Percentiles rank a stretch among this genome's conserved stretches.
Conservation (phyloP, 129 eudicot species). For the Lactuca saligna region DNA sequence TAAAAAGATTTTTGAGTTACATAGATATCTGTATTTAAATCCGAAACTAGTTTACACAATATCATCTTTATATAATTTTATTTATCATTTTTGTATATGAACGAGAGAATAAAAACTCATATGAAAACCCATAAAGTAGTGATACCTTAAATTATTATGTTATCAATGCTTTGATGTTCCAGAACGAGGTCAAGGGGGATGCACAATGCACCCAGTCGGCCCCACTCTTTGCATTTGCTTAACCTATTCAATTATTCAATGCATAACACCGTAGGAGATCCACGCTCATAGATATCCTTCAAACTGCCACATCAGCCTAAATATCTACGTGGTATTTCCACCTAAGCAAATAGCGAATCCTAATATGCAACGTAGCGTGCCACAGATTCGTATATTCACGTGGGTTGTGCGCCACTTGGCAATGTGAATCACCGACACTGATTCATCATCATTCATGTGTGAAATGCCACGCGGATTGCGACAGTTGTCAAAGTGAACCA, state of each 20-base stretch:
- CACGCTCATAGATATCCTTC: slow-evolving; percentile 10
- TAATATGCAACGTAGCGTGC: background rate
- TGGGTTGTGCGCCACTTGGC: background rate
- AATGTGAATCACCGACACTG: slow-evolving; percentile 2
- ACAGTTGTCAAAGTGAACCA: slow-evolving; percentile 24
- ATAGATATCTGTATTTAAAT: too few species aligned
- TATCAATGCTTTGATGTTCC: too few species aligned
- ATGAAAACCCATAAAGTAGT: too few species aligned
- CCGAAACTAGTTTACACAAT: too few species aligned
- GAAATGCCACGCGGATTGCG: slow-evolving; percentile 25
- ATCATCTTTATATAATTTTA: too few species aligned
- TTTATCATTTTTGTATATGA: too few species aligned
- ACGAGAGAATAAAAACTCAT: too few species aligned
- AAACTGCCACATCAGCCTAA: slow-evolving; percentile 14
- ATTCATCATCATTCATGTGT: too few species aligned
- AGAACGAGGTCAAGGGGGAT: slow-evolving; percentile 5
- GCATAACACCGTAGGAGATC: slow-evolving; percentile 11
- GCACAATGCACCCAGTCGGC: background rate
- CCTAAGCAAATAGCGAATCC: slow-evolving; percentile 25
- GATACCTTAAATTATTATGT: too few species aligned
- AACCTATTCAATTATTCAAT: background rate
- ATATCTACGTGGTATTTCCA: slow-evolving; percentile 27
- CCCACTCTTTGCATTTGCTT: background rate
- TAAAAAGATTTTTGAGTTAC: too few species aligned
- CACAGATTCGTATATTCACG: slow-evolving; percentile 16